These are phyloP conservation scores for Aspergillus vadensis DNA, from an alignment of 2,329 filamentous ascomycete species.

Conservation along the genomic window DNA sequence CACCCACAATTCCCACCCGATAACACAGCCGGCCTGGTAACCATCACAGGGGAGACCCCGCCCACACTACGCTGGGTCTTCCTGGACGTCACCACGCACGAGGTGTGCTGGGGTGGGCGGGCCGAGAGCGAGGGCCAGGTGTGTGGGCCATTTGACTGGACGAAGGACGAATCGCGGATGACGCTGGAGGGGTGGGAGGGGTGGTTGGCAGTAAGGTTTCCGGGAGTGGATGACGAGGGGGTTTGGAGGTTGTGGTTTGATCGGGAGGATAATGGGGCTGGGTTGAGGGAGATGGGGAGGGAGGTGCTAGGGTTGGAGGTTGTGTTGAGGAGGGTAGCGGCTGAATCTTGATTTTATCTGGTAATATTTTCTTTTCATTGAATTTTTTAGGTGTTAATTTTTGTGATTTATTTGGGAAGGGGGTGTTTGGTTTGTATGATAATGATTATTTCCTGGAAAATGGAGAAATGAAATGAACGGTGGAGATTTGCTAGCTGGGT, in stretches of 20 bases:
- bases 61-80: constrained; percentile 30
- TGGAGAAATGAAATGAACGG: neutral
- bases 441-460: too few relatives aligned
- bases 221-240: constrained; percentile 22
- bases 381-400: too few relatives aligned
- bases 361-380: too few relatives aligned
- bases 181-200: constrained; percentile 27
- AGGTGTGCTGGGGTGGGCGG: constrained; percentile 29
- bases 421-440: too few relatives aligned
- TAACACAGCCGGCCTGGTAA: constrained; percentile 28
- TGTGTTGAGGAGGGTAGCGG: constrained; percentile 22
- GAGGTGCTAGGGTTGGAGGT: constrained; percentile 27
- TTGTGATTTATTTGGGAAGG: too few relatives aligned
- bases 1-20: constrained; percentile 28
- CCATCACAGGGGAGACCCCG: constrained; percentile 25
- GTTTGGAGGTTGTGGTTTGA: constrained; percentile 31
- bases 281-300: constrained; percentile 13
- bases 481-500: neutral
- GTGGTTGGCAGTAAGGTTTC: constrained; percentile 27
- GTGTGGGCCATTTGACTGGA: constrained; percentile 28
- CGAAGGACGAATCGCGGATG: constrained; percentile 22
- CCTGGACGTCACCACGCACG: constrained; percentile 26
- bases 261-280: constrained; percentile 27
- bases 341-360: constrained; percentile 14
- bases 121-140: constrained; percentile 26